Evolutionary conservation across 2,329 filamentous ascomycete species (phyloP).

Genomic region (Berkeleyomyces basicola): DNA sequence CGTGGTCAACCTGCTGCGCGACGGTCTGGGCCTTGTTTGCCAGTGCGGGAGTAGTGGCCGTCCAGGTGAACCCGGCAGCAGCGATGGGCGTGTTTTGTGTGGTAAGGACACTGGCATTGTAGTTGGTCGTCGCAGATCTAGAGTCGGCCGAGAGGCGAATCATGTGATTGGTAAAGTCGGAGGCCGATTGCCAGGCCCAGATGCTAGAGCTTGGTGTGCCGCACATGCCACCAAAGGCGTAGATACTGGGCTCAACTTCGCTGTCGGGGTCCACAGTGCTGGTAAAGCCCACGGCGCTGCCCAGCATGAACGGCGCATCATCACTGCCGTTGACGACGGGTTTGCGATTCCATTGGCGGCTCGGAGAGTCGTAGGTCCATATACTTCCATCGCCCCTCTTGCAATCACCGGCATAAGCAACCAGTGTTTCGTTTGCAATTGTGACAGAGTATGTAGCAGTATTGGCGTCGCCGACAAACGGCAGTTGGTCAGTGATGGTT

Average conservation of each 20-base stretch:
- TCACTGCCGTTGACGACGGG: constrained; percentile 13
- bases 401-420: constrained; percentile 62
- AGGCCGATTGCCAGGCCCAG: constrained; percentile 49
- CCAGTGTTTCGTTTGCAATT: constrained; percentile 48
- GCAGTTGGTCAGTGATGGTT: constrained; percentile 39
- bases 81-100: constrained; percentile 33
- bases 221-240: constrained; percentile 86
- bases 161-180: constrained; percentile 70
- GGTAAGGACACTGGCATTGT: constrained; percentile 7
- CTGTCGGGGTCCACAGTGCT: constrained; percentile 32
- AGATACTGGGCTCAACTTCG: constrained; percentile 35
- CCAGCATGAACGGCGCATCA: constrained; percentile 32
- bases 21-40: constrained; percentile 48
- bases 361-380: constrained; percentile 48
- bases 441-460: constrained; percentile 49
- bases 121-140: constrained; percentile 24
- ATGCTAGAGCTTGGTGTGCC: constrained; percentile 8
- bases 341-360: constrained; percentile 18
- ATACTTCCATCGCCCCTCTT: constrained; percentile 35
- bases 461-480: constrained; percentile 39
- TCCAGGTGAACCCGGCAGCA: constrained; percentile 77
- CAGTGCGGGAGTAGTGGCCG: constrained; percentile 51
- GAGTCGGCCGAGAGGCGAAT: constrained; percentile 32
- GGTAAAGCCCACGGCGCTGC: constrained; percentile 50
- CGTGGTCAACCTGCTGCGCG: constrained; percentile 60